phyloP scores from a whole-genome alignment of 1,139 yeast genomes.

The Scheffersomyces lignicola region DNA sequence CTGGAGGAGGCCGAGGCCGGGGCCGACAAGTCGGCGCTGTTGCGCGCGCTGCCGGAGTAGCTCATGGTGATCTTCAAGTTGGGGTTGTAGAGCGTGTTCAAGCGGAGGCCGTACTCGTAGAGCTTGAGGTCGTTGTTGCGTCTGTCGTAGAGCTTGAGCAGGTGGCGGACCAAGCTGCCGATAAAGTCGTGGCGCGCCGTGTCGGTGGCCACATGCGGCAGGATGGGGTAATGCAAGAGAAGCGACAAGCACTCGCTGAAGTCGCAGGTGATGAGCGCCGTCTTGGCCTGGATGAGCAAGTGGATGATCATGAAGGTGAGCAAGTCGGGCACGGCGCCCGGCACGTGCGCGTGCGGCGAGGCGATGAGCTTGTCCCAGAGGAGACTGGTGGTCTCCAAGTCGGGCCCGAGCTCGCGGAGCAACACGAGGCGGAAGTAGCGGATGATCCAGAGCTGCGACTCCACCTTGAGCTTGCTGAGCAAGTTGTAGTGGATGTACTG shows the following conservation, averaged over 20 bases:
- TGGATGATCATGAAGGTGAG: constrained; percentile 53
- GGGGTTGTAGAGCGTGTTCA: constrained; percentile 38
- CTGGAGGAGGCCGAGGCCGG: constrained; percentile 11
- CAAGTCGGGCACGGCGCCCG: constrained; percentile 32
- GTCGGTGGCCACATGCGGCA: constrained; percentile 14
- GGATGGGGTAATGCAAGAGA: constrained; percentile 58
- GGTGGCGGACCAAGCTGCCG: constrained; percentile 28
- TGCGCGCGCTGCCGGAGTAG: constrained; percentile 19
- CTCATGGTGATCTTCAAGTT: constrained; percentile 36
- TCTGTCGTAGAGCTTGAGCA: constrained; percentile 27
- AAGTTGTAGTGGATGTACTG: constrained; percentile 46
- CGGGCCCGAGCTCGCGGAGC: constrained; percentile 57
- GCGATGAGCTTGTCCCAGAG: constrained; percentile 63
- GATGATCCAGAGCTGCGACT: constrained; percentile 67
- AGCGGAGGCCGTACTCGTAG: constrained; percentile 39
- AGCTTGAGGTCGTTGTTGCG: constrained; percentile 38
- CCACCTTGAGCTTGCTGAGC: constrained; percentile 50
- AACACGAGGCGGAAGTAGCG: constrained; percentile 61
- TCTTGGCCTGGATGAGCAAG: constrained; percentile 51
- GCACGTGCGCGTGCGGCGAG: constrained; percentile 17
- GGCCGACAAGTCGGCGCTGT: constrained; percentile 17
- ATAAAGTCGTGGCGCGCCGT: constrained; percentile 20
- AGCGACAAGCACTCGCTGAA: constrained; percentile 62
- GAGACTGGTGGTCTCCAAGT: constrained; percentile 39
- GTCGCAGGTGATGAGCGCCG: constrained; percentile 52